Percentiles rank a stretch among this genome's conserved stretches.
Conservation (phyloP, 1,284 basidiomycete species). For the Sporisorium sorghi region DNA sequence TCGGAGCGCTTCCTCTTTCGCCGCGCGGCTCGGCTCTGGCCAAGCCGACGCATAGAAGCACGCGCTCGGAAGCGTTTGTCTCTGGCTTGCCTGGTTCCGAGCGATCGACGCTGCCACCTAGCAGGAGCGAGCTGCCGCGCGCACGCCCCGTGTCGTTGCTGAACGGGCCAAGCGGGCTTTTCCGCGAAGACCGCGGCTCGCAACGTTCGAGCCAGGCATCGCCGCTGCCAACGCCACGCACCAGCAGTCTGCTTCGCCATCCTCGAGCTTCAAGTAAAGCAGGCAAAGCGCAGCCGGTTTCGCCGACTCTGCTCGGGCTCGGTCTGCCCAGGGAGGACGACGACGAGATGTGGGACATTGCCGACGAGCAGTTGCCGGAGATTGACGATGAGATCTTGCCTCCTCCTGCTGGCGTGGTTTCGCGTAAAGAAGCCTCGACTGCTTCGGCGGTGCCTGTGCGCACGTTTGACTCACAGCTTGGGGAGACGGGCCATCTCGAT, state of each 20-base stretch:
- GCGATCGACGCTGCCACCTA: slow-evolving; percentile 21
- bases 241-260: slow-evolving; percentile 38
- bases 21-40: slow-evolving; percentile 16
- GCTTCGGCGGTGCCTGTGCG: slow-evolving; percentile 2
- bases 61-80: slow-evolving; percentile 34
- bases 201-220: slow-evolving; percentile 28
- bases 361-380: slow-evolving; percentile 47
- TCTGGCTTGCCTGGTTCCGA: slow-evolving; percentile 26
- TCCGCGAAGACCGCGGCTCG: slow-evolving; percentile 26
- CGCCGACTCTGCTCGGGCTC: slow-evolving; percentile 40
- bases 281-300: slow-evolving; percentile 17
- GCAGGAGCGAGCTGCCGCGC: slow-evolving; percentile 34
- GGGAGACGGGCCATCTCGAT: slow-evolving; percentile 6
- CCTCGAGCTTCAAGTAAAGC: slow-evolving; percentile 10
- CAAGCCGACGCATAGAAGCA: slow-evolving; percentile 31
- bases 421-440: slow-evolving; percentile 1
- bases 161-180: slow-evolving; percentile 43
- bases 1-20: slow-evolving; percentile 10
- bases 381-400: slow-evolving; percentile 32
- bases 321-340: slow-evolving; percentile 39
- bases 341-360: slow-evolving; percentile 41
- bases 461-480: slow-evolving; percentile 14
- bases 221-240: slow-evolving; percentile 36
- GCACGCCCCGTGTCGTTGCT: slow-evolving; percentile 43
- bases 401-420: too few relatives aligned